A percentile compares a stretch with the other conserved stretches of the same genome.
Conservation (phyloP, 495 filamentous ascomycete species). For the Penicillium nucicola region DNA sequence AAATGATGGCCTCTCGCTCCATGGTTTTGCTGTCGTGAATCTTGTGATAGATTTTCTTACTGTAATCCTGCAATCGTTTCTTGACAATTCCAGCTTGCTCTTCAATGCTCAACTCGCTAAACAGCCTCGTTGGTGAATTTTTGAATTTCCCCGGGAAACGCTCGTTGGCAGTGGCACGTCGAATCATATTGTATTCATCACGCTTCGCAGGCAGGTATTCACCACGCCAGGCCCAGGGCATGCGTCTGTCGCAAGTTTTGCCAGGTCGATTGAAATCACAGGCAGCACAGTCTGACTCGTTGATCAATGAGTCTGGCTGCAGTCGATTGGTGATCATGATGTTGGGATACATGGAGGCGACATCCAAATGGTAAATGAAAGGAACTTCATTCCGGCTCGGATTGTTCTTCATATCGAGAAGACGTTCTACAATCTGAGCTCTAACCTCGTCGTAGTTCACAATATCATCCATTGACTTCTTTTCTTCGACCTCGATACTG, state of each 20-base stretch:
- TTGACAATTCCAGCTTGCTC: slow-evolving; percentile 81
- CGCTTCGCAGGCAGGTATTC: slow-evolving; percentile 94
- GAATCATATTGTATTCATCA: slow-evolving; percentile 99
- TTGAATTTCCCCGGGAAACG: slow-evolving; percentile 75
- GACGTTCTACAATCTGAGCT: slow-evolving; percentile 69
- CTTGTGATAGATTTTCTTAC: slow-evolving; percentile 99
- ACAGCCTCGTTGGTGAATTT: slow-evolving; percentile 66
- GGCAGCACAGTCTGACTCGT: slow-evolving; percentile 92
- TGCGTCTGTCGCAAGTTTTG: slow-evolving; percentile 90
- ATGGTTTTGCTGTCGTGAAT: slow-evolving; percentile 95
- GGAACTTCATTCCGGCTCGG: slow-evolving; percentile 81
- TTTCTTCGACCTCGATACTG: slow-evolving; percentile 89
- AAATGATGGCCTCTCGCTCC: slow-evolving; percentile 94
- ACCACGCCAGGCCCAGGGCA: slow-evolving; percentile 98
- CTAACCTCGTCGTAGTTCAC: slow-evolving; percentile 92
- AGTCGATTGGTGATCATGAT: slow-evolving; percentile 99
- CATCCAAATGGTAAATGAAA: slow-evolving; percentile 96
- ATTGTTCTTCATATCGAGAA: slow-evolving; percentile 72
- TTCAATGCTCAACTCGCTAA: slow-evolving; percentile 75
- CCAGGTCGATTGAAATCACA: slow-evolving; percentile 98
- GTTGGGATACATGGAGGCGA: slow-evolving; percentile 99
- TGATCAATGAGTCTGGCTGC: slow-evolving; percentile 96
- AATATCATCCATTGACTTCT: slow-evolving; percentile 88
- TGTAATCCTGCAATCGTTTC: slow-evolving; percentile 88
- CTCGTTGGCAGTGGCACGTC: slow-evolving; percentile 89